Evolutionary conservation across 164 flowering plant species (phyloP), one percentile per base, ranked within the genome.

Genomic region (Vitis rotundifolia): DNA sequence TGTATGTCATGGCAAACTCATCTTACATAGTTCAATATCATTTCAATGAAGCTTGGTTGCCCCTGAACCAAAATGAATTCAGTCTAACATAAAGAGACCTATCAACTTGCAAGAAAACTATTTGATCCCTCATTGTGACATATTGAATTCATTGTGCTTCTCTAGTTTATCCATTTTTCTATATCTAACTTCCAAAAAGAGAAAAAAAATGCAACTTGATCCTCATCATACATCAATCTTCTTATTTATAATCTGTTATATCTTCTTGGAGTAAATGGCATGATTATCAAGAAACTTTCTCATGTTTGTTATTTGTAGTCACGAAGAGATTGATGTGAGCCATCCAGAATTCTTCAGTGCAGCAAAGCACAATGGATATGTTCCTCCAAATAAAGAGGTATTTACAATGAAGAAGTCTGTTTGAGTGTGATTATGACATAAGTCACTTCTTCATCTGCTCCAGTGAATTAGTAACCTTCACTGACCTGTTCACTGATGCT

Each of bases 381-480:
- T 80, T 64, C 99, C 99, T 74, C 97, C 98, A 66, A 95, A 93
- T 78, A 83, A 88, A 87, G 99, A 95, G 97, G 98, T 94, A 49
- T n/a, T 49, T 5, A 26, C 10, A 37, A 28, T 1, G 31, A 12
- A 9, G 31, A 14, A 63, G 50, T 49, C 49, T 65, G 14, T 51
- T 15, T 31, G 18, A 14, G 26, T 12, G n/a, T 61, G 3, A 60
- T 64, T 16, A 61, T 65, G 22, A 64, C 55, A 56, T 63, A n/a
- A 11, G 8, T 16, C 49, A 56, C 26, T 67, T 55, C 66, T 18
- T 14, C 49, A 22, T 62, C n/a, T 8, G 51, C 11, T 65, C 22
- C 48, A 12, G 26, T 58, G 3, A 12, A 31, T 5, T 22, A 22
- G 15, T 3, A 5, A 52, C 49, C 64, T 61, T 10, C 5, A 47